These are phyloP conservation scores for Arthrocladium fulminans DNA, from an alignment of 2,329 filamentous ascomycete genomes.

Conservation along the genomic window DNA sequence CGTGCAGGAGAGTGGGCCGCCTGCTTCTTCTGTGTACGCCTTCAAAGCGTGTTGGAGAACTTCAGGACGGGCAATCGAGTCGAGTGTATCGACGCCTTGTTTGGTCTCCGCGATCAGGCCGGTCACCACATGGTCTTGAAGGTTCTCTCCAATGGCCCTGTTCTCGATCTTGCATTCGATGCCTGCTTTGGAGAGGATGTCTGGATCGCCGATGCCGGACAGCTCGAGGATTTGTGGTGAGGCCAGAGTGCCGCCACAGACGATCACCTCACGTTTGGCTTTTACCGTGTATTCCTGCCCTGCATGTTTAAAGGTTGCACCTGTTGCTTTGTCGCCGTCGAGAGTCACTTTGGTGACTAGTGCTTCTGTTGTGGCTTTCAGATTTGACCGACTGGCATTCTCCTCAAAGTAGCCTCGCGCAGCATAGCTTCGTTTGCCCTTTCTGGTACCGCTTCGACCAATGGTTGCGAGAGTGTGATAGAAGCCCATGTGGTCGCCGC, in stretches of 20 bases:
- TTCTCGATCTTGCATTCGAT: conserved; percentile 39
- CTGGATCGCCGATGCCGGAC: conserved; percentile 49
- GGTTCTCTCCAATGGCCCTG: conserved; percentile 40
- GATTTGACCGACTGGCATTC: conserved; percentile 33
- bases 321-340: conserved; percentile 30
- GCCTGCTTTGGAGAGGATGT: conserved; percentile 34
- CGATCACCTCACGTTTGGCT: conserved; percentile 44
- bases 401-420: conserved; percentile 35
- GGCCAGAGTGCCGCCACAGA: conserved; percentile 50
- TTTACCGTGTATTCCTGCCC: conserved; percentile 30
- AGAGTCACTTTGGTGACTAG: conserved; percentile 40
- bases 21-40: conserved; percentile 23
- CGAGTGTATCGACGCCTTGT: conserved; percentile 19
- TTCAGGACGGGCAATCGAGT: conserved; percentile 26
- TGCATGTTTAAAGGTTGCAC: conserved; percentile 35
- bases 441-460: conserved; percentile 18
- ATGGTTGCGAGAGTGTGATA: conserved; percentile 18
- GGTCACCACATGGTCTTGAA: conserved; percentile 40
- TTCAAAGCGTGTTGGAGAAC: conserved; percentile 28
- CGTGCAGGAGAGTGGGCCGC: conserved; percentile 26
- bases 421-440: conserved; percentile 33
- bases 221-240: conserved; percentile 54
- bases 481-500: conserved; percentile 21
- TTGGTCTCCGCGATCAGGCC: conserved; percentile 12
- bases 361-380: conserved; percentile 42